phyloP scores from a whole-genome alignment of 306 rosid species.

The Morella rubra region DNA sequence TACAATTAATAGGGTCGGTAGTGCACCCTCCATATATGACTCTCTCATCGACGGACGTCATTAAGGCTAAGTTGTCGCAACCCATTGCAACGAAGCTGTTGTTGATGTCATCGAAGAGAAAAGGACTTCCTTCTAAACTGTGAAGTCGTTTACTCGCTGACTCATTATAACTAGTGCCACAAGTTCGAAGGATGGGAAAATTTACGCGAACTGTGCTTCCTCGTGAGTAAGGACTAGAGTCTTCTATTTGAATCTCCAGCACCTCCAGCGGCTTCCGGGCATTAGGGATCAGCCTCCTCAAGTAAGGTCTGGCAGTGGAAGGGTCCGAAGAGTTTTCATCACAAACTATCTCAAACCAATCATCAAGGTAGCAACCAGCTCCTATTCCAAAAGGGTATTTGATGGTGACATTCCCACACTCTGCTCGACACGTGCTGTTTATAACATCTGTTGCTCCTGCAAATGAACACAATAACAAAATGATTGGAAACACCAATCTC shows the following conservation, averaged over 20 bases:
- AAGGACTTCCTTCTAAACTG: conserved; percentile 13
- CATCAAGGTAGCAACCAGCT: neutral
- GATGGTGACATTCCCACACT: neutral
- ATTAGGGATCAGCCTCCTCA: neutral
- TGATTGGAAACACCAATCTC: no score
- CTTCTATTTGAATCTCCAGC: neutral
- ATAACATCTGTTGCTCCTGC: neutral
- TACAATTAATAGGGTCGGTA: neutral
- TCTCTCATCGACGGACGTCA: neutral
- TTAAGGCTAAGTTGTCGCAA: conserved; percentile 5
- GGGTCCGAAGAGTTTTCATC: no score
- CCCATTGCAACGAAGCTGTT: conserved; percentile 12
- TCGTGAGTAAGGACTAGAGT: no score
- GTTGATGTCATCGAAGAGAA: neutral
- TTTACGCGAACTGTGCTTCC: neutral
- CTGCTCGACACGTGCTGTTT: neutral
- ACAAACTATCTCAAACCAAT: conserved; percentile 9
- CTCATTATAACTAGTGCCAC: neutral
- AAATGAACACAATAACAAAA: neutral
- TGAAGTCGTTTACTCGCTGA: neutral
- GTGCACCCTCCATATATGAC: neutral
- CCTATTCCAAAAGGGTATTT: conserved; percentile 1
- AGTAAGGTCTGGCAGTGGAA: neutral
- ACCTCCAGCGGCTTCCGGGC: no score
- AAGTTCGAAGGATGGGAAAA: neutral